A percentile compares a stretch with the other conserved stretches of the same genome.
These are phyloP conservation scores for Paraphoma chrysanthemicola DNA, from an alignment of 2,329 filamentous ascomycete species.

Conservation along the genomic window DNA sequence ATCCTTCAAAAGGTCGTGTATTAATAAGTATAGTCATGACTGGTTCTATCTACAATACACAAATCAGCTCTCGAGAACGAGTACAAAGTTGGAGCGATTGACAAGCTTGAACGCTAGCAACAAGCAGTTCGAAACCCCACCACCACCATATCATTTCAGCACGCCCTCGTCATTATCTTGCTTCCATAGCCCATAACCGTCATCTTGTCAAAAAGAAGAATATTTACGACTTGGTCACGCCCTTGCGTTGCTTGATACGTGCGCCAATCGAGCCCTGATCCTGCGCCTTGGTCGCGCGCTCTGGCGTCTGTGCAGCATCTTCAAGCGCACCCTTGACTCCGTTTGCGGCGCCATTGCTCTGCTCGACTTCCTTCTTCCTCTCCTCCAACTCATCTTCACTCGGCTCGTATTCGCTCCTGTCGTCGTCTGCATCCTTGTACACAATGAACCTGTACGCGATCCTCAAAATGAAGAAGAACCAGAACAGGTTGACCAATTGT, in stretches of 20 bases:
- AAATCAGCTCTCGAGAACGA: background rate
- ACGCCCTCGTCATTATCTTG: background rate
- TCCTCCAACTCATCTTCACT: slow-evolving; percentile 55
- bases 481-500: slow-evolving; percentile 81
- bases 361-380: slow-evolving; percentile 18
- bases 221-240: slow-evolving; percentile 5
- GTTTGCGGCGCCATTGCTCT: slow-evolving; percentile 14
- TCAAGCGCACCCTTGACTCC: slow-evolving; percentile 31
- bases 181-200: background rate
- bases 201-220: background rate
- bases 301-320: slow-evolving; percentile 27
- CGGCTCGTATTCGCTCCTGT: slow-evolving; percentile 71
- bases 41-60: background rate
- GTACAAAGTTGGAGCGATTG: background rate
- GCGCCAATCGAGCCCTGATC: slow-evolving; percentile 24
- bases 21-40: background rate
- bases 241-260: slow-evolving; percentile 26
- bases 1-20: background rate
- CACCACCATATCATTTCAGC: background rate
- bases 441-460: slow-evolving; percentile 75
- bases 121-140: background rate
- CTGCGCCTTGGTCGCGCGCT: slow-evolving; percentile 5
- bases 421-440: slow-evolving; percentile 69
- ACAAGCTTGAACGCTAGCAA: background rate
- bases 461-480: slow-evolving; percentile 78